Conservation (phyloP, 371 early-diverging fungal genomes). For the Vairimorpha necatrix region DNA sequence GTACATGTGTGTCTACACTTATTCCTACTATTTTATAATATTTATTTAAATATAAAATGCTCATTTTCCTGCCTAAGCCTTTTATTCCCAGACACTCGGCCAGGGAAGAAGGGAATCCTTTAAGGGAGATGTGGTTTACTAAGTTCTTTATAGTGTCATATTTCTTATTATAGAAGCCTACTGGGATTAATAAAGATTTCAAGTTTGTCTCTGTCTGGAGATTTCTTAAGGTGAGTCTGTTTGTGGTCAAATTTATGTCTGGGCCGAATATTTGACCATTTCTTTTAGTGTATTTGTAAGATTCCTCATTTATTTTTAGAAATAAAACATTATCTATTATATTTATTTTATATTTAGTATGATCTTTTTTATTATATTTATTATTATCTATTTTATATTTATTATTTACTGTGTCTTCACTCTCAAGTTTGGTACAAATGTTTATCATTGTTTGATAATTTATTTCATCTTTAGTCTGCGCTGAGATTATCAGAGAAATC, state of each 20-base stretch:
- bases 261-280: neutral
- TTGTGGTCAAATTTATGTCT: neutral
- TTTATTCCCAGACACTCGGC: constrained; percentile 67
- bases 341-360: neutral
- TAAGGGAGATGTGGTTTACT: constrained; percentile 4
- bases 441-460: constrained; percentile 39
- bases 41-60: constrained; percentile 53
- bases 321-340: neutral
- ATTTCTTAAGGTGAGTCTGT: constrained; percentile 66
- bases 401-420: too few species aligned
- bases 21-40: constrained; percentile 70
- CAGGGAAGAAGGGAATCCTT: constrained; percentile 57
- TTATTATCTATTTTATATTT: too few species aligned
- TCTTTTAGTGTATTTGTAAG: neutral
- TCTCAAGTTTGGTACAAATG: constrained; percentile 5
- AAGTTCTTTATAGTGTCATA: constrained; percentile 57
- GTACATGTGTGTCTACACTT: constrained; percentile 95
- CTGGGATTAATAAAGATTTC: constrained; percentile 69
- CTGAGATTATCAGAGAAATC: constrained; percentile 80
- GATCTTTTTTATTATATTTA: neutral
- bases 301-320: neutral
- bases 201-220: constrained; percentile 62
- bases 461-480: constrained; percentile 85
- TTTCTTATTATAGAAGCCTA: constrained; percentile 83
- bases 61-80: constrained; percentile 96